These are phyloP conservation scores for Pholiota adiposa DNA, from an alignment of 1,284 basidiomycete genomes.

Conservation along the genomic window DNA sequence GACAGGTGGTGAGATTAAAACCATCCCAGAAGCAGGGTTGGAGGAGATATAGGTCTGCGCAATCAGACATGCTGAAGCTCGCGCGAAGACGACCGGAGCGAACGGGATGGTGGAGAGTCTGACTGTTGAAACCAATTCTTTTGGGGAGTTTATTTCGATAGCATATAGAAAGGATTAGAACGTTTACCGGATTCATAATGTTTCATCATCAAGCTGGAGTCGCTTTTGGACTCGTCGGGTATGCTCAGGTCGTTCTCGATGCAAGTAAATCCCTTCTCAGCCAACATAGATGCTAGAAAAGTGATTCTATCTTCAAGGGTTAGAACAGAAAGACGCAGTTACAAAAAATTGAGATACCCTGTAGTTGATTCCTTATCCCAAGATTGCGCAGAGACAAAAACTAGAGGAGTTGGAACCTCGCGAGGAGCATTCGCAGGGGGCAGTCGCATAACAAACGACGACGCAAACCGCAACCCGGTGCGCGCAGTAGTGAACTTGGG, in stretches of 20 bases:
- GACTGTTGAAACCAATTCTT: conserved; percentile 47
- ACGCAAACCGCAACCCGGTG: conserved; percentile 14
- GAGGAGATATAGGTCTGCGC: conserved; percentile 72
- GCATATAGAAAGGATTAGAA: not conserved
- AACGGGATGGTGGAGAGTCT: conserved; percentile 57
- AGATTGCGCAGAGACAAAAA: conserved; percentile 46
- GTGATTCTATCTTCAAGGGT: conserved; percentile 37
- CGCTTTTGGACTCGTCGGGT: conserved; percentile 28
- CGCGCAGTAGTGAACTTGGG: conserved; percentile 8
- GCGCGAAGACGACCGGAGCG: conserved; percentile 65
- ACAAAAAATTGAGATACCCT: conserved; percentile 32
- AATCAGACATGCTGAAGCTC: conserved; percentile 54
- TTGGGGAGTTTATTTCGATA: not conserved
- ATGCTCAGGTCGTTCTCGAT: conserved; percentile 55
- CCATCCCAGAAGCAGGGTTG: conserved; percentile 61
- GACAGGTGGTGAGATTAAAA: conserved; percentile 61
- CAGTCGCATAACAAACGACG: conserved; percentile 37
- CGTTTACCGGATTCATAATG: conserved; percentile 43
- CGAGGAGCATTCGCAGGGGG: conserved; percentile 47
- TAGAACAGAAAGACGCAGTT: conserved; percentile 10
- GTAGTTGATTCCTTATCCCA: conserved; percentile 41
- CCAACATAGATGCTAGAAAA: conserved; percentile 49
- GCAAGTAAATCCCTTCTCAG: conserved; percentile 63
- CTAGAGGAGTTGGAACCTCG: conserved; percentile 55
- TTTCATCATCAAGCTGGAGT: conserved; percentile 40